Evolutionary conservation across 371 early-diverging fungal species (phyloP), one percentile per base, ranked within the genome.

Genomic region (Dinochytrium kinnereticum): DNA sequence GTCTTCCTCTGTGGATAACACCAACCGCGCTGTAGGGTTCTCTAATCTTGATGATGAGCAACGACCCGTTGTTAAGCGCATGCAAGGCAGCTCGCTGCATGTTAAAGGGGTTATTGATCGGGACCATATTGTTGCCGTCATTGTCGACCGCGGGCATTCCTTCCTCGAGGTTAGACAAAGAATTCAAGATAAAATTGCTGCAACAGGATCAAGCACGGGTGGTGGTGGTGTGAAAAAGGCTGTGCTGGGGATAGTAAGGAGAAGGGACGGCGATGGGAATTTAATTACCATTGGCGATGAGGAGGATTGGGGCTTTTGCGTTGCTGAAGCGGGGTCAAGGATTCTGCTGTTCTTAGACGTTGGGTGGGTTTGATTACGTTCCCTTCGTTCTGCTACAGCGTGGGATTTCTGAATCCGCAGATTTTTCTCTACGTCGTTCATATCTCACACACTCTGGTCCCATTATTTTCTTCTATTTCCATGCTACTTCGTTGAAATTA

Each of bases 241-340:
- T 10, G 36, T 51, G 51, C 15, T 69, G 28, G 53, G 53, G 1
- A 7, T 33, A 2, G 53, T 69, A 2, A 5, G 28, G 30, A 5
- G 69, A 7, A 49, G 31, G 21, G 69, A 69, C 34, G 69, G 39
- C 24, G 31, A 17, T 1, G 53, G 28, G 30, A 69, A 69, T 26
- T 19, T 50, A 3, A 69, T 69, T 31, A 69, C 69, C 33, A 53
- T 69, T 21, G 51, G 7, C 5, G 69, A 69, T 37, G 69, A 69
- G 30, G 69, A 69, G 53, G 69, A 69, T 53, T 69, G 69, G 69
- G 17, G 17, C 2, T 26, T 51, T 3, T 69, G 69, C 28, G 31
- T 69, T 2, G 2, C 37, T 2, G 69, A 69, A 15, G 44, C 36
- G 7, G 61, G 36, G 7, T 34, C 30, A 17, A 61, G 26, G 34